Base-by-base conservation (phyloP, 2,329 filamentous ascomycete genomes). In the Aspergillus carbonarius region DNA sequence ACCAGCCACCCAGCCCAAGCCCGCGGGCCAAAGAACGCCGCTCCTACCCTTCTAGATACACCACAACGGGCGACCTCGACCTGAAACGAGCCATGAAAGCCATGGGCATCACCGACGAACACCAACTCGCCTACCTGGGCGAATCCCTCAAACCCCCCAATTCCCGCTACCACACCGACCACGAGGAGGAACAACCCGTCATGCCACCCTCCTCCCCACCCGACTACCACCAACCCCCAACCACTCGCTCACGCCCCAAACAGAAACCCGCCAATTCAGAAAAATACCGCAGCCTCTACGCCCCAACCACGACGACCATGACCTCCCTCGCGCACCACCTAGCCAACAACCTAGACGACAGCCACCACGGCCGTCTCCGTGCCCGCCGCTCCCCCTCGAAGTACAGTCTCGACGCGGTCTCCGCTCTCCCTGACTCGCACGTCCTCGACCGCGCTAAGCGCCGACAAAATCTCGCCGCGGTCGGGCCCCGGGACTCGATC, bases 1-100 rank as follows among this genome's bases (percentile, higher is more conserved):
- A 73, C 5, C 64, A 66, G 37, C 73, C 73, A 6, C 68, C 68
- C 9, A 75, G 73, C 47, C 73, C 73, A 32, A 74, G 72, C 53
- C 72, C 70, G 25, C 72, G 69, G 6, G 72, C 69, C 27, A 75
- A 75, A 57, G 63, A 65, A n/a, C 66, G 68, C 25, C 66, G 63
- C 46, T 55, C 60, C 9, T 63, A 51, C 34, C 35, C 42, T 5
- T 37, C 60, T 9, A 55, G 55, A 30, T 62, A 51, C 13, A 51
- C 58, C 27, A 57, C 63, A 1, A 52, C 55, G 1, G 56, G 58
- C 30, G 63, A 67, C 25, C 42, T 69, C 8, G 66, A 73, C 39
- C 54, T 69, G 20, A 67, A 67, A 52, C 67, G 63, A 20, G 63
- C 59, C 32, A 55, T 64, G 9, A 63, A 64, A 51, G 60, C 64